Percentiles rank a stretch among this genome's conserved stretches.
Evolutionary conservation across 2,329 filamentous ascomycete species (phyloP).

Genomic region (Talaromyces atroroseus): DNA sequence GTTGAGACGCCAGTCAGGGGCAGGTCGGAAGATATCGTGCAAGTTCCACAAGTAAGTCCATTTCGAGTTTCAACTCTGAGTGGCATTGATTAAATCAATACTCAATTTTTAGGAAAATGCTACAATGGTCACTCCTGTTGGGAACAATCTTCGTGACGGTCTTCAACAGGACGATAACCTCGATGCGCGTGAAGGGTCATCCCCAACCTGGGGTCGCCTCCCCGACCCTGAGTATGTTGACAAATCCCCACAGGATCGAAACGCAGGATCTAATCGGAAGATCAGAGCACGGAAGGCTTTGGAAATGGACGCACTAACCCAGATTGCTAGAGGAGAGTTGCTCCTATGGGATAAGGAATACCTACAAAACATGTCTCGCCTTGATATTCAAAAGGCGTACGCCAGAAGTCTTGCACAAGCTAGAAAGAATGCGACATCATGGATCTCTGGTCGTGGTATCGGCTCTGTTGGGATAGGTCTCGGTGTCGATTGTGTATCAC

Average conservation of each 20-base stretch:
- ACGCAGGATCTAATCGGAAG: slow-evolving; percentile 10
- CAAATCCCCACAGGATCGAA: slow-evolving; percentile 4
- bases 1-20: slow-evolving; percentile 35
- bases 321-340: slow-evolving; percentile 53
- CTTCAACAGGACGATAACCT: not conserved
- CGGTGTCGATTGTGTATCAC: slow-evolving; percentile 34
- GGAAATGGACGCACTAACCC: slow-evolving; percentile 44
- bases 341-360: slow-evolving; percentile 56
- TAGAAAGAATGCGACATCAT: slow-evolving; percentile 59
- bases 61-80: slow-evolving; percentile 11
- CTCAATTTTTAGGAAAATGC: not conserved
- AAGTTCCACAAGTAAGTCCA: slow-evolving; percentile 31
- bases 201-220: slow-evolving; percentile 16
- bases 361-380: slow-evolving; percentile 53
- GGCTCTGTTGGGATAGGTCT: slow-evolving; percentile 48
- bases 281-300: slow-evolving; percentile 38
- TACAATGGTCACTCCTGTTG: not conserved
- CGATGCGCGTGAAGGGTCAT: slow-evolving; percentile 26
- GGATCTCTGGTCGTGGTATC: slow-evolving; percentile 54
- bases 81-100: not conserved
- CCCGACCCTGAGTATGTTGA: slow-evolving; percentile 19
- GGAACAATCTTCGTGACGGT: not conserved
- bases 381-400: slow-evolving; percentile 39
- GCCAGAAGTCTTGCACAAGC: slow-evolving; percentile 43
- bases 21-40: slow-evolving; percentile 13